A percentile compares a stretch with the other conserved stretches of the same genome.
phyloP scores from a whole-genome alignment of 495 filamentous ascomycete species.

The Echria macrotheca region DNA sequence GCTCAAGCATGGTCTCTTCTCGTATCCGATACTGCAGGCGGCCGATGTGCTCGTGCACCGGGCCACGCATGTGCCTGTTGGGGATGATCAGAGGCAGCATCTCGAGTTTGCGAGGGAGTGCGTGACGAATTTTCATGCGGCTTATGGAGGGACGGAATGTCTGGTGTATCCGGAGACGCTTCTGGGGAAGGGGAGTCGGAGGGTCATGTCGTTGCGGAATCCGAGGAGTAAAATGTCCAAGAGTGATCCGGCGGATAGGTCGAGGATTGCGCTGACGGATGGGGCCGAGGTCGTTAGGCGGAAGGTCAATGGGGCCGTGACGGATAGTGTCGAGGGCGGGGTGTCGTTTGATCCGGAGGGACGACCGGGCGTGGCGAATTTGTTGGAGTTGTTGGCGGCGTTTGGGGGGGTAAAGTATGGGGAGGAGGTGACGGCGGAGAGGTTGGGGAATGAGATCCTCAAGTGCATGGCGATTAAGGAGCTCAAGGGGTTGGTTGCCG shows the following conservation, averaged over 20 bases:
- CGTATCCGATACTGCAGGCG: conserved; percentile 92
- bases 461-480: too few species aligned
- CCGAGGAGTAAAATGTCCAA: conserved; percentile 90
- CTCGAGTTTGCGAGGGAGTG: conserved; percentile 85
- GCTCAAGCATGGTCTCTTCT: conserved; percentile 87
- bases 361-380: conserved; percentile 81
- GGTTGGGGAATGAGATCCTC: conserved; percentile 47
- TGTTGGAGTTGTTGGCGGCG: conserved; percentile 69
- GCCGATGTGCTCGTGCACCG: conserved; percentile 88
- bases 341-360: conserved; percentile 65
- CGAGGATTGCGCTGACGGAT: conserved; percentile 79
- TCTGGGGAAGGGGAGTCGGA: too few species aligned
- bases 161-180: too few species aligned
- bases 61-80: conserved; percentile 92
- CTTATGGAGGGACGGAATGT: conserved; percentile 57
- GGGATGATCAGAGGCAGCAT: conserved; percentile 89
- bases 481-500: conserved; percentile 61
- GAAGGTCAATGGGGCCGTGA: conserved; percentile 71
- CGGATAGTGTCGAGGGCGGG: conserved; percentile 57
- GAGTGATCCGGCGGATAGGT: conserved; percentile 62
- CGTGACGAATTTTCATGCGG: conserved; percentile 76
- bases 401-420: conserved; percentile 42
- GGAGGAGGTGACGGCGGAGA: conserved; percentile 51
- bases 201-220: conserved; percentile 82
- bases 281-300: conserved; percentile 48